Conservation (phyloP, 2,329 filamentous ascomycete genomes). For the Aspergillus pseudonomiae region DNA sequence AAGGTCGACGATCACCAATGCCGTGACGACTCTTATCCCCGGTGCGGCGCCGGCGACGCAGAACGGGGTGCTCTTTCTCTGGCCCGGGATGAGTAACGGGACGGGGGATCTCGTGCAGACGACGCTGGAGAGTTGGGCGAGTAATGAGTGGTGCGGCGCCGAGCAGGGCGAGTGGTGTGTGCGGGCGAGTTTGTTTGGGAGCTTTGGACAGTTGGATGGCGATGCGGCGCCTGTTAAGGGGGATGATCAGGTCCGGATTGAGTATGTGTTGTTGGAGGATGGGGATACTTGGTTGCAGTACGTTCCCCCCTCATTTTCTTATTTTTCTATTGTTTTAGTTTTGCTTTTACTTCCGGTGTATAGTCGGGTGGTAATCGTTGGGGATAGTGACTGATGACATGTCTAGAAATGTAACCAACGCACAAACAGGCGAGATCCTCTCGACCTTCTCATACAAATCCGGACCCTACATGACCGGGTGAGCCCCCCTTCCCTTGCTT, state of each 20-base stretch:
- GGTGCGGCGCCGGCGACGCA: constrained; percentile 42
- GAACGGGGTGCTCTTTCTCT: constrained; percentile 45
- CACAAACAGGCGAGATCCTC: constrained; percentile 35
- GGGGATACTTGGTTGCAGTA: constrained; percentile 36
- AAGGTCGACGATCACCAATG: constrained; percentile 43
- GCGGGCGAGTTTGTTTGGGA: constrained; percentile 45
- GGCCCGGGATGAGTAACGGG: constrained; percentile 51
- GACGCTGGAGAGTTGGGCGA: constrained; percentile 46
- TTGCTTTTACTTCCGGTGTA: background rate
- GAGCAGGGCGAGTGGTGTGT: constrained; percentile 45
- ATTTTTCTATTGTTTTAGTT: too few relatives aligned
- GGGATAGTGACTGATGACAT: constrained; percentile 2
- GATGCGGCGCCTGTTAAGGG: constrained; percentile 21
- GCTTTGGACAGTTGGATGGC: constrained; percentile 45
- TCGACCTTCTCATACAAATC: constrained; percentile 39
- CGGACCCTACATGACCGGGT: constrained; percentile 43
- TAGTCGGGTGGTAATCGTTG: background rate
- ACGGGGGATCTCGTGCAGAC: constrained; percentile 49
- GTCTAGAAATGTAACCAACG: constrained; percentile 38
- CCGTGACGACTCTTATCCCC: constrained; percentile 46
- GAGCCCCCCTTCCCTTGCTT: background rate
- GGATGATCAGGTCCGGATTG: constrained; percentile 36
- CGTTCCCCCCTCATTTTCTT: background rate
- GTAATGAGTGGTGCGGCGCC: constrained; percentile 48
- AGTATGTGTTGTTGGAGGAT: constrained; percentile 28